Evolutionary conservation across 2,329 filamentous ascomycete species (phyloP), one percentile per base, ranked within the genome.

Genomic region (Xylariales sp.): DNA sequence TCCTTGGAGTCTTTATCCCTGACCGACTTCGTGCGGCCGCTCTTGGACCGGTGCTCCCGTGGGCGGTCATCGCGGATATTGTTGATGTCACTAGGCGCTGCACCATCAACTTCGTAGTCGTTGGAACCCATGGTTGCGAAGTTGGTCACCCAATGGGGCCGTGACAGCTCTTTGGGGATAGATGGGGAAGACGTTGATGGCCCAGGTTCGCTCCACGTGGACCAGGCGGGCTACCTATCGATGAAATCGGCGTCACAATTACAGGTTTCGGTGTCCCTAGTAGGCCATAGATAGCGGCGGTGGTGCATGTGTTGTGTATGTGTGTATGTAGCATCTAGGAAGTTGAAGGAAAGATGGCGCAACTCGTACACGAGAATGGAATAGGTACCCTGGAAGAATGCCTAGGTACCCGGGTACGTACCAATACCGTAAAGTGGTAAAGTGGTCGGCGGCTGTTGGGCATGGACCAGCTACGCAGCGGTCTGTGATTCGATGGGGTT

Each of bases 91-190:
- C 65, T 65, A 23, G 65, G 60, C 43, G 67, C 43, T 49, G 67
- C 67, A 34, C 50, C 67, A 63, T 73, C 74, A 36, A 56, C 69
- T 43, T 75, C 71, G 60, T 66, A 72, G 58, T 75, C 75, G 69
- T 71, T 76, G 36, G 72, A 69, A 59, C 75, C 75, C 75, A 76
- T 77, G 56, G 64, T 74, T 68, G 73, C 63, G 69, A 69, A 70
- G 66, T 62, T 71, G 73, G 71, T 64, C 77, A 73, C 77, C 76
- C 77, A 76, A 77, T 73, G 52, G 74, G 76, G 73, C 75, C 30
- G 71, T 72, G 75, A 75, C 73, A 67, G 64, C 69, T 67, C 68
- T 54, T 69, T 39, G 49, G 36, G 59, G 54, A 71, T 59, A 52
- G 65, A 56, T 50, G 63, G 65, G 62, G 65, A 60, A 60, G 60